Percentiles rank a stretch among this genome's conserved stretches.
These are phyloP conservation scores for Nepenthes alata DNA, from an alignment of 179 eudicot genomes.

Conservation along the genomic window DNA sequence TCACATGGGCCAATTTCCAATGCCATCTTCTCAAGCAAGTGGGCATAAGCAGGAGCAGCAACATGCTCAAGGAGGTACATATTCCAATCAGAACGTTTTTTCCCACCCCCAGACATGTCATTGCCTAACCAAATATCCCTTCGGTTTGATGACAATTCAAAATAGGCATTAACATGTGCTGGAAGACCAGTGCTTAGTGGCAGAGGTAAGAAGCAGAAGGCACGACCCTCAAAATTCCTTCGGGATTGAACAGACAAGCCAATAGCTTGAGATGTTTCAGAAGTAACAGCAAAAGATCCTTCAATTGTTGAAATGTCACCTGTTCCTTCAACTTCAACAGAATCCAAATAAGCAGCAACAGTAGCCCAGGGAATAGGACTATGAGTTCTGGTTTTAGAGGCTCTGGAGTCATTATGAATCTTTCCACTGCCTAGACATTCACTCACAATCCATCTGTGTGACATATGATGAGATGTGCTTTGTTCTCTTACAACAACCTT, in stretches of 20 bases:
- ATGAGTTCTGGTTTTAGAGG: slow-evolving; percentile 31
- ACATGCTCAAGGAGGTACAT: slow-evolving; percentile 84
- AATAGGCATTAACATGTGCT: slow-evolving; percentile 89
- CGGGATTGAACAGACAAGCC: slow-evolving; percentile 16
- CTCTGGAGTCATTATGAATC: slow-evolving; percentile 27
- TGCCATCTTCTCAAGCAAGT: slow-evolving; percentile 81
- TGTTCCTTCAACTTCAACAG: slow-evolving; percentile 30
- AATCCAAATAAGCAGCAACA: slow-evolving; percentile 67
- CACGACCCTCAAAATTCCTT: slow-evolving; percentile 79
- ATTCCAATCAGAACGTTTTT: slow-evolving; percentile 96
- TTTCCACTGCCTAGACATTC: slow-evolving; percentile 68
- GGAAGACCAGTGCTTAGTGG: slow-evolving; percentile 91
- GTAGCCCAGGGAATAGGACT: slow-evolving; percentile 88
- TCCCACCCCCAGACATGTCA: slow-evolving; percentile 99
- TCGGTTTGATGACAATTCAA: slow-evolving; percentile 93
- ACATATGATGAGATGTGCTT: slow-evolving; percentile 29
- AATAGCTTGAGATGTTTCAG: slow-evolving; percentile 26
- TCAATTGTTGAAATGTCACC: slow-evolving; percentile 21
- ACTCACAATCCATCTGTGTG: slow-evolving; percentile 76
- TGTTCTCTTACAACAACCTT: slow-evolving; percentile 71
- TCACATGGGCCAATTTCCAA: slow-evolving; percentile 72
- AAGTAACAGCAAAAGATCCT: slow-evolving; percentile 20
- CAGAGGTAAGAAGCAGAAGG: slow-evolving; percentile 95
- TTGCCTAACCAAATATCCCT: slow-evolving; percentile 99
- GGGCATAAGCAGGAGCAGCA: slow-evolving; percentile 95